Evolutionary conservation across 495 filamentous ascomycete species (phyloP).

Genomic region (Physcia stellaris): DNA sequence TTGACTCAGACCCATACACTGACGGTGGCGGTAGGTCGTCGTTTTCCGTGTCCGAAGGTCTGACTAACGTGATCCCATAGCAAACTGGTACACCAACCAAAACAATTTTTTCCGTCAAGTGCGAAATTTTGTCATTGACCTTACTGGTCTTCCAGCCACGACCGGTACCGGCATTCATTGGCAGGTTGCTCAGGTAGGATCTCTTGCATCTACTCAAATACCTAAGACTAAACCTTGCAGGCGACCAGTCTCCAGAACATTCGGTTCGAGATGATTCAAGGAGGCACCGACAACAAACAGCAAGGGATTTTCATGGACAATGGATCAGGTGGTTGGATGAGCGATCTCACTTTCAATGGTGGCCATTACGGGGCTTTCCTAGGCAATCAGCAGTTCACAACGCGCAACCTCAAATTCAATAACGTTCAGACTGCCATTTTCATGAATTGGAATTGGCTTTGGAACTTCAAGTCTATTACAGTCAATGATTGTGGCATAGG

Average conservation of each 20-base stretch:
- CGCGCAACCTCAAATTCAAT: slow-evolving; percentile 82
- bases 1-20: slow-evolving; percentile 79
- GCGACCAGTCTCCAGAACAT: slow-evolving; percentile 88
- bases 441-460: slow-evolving; percentile 94
- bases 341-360: slow-evolving; percentile 76
- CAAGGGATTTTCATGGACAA: slow-evolving; percentile 97
- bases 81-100: slow-evolving; percentile 84
- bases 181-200: slow-evolving; percentile 68
- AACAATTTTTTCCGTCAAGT: slow-evolving; percentile 99
- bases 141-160: slow-evolving; percentile 51
- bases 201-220: not conserved
- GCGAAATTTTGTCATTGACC: slow-evolving; percentile 86
- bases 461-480: slow-evolving; percentile 67
- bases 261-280: slow-evolving; percentile 73
- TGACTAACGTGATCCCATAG: too few species aligned
- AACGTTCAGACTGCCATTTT: slow-evolving; percentile 77
- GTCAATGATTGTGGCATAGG: slow-evolving; percentile 73
- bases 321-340: slow-evolving; percentile 79
- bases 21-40: slow-evolving; percentile 33
- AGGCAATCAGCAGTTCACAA: slow-evolving; percentile 92
- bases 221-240: not conserved
- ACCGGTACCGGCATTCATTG: slow-evolving; percentile 80
- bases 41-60: too few species aligned
- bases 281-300: slow-evolving; percentile 57
- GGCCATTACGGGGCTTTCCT: slow-evolving; percentile 74